These are phyloP conservation scores for Hippophae tibetana DNA, from an alignment of 306 rosid genomes.

Conservation along the genomic window DNA sequence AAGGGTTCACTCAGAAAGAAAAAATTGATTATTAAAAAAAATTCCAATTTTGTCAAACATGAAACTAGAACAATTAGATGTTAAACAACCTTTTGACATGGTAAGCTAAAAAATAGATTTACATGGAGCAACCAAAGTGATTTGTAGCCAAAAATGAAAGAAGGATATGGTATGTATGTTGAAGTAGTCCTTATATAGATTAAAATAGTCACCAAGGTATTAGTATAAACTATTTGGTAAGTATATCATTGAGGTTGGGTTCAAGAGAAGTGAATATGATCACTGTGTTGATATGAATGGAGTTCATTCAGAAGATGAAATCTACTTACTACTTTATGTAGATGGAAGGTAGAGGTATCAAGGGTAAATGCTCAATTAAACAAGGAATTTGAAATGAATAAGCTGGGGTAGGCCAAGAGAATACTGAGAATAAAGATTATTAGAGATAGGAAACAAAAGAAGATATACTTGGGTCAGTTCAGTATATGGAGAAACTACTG, in stretches of 20 bases:
- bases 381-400: not conserved
- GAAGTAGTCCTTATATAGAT: not conserved
- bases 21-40: too few relatives aligned
- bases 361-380: not conserved
- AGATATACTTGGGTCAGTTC: not conserved
- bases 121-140: too few relatives aligned
- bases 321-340: not conserved
- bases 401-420: not conserved
- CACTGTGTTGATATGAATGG: not conserved
- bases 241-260: not conserved
- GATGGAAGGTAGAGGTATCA: not conserved
- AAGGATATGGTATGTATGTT: too few relatives aligned
- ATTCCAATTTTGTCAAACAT: too few relatives aligned
- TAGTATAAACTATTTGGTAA: not conserved
- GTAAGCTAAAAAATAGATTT: too few relatives aligned
- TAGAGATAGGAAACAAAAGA: not conserved
- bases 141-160: too few relatives aligned
- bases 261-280: not conserved
- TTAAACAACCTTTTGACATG: too few relatives aligned
- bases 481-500: not conserved
- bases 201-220: not conserved
- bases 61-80: too few relatives aligned
- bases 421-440: not conserved
- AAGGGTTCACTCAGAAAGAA: too few relatives aligned
- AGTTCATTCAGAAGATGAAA: not conserved